Percentiles rank a stretch among this genome's conserved stretches.
phyloP scores from a whole-genome alignment of 139 green algal species.

The Chlorella sp. region DNA sequence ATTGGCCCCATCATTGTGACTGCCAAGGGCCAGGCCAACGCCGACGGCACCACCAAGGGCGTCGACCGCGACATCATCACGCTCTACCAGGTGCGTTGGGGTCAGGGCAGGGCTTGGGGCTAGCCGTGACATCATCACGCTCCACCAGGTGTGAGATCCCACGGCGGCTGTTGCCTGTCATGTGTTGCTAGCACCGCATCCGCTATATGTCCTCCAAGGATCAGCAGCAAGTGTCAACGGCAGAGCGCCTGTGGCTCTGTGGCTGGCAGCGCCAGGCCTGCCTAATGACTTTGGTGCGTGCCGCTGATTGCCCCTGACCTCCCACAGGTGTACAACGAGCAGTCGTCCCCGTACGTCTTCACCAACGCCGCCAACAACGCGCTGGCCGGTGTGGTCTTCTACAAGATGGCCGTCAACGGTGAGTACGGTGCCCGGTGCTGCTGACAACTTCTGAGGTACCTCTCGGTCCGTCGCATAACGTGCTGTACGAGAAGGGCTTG shows the following conservation, averaged over 20 bases:
- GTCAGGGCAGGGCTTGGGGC: background rate
- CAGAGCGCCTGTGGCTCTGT: background rate
- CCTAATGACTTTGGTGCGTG: background rate
- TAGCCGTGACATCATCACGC: background rate
- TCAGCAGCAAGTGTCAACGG: background rate
- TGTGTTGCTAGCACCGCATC: background rate
- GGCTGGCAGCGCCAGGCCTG: background rate
- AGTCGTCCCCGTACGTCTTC: background rate
- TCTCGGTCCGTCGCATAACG: background rate
- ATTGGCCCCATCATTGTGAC: conserved; percentile 52
- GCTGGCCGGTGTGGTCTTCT: background rate
- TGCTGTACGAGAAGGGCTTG: too few relatives aligned
- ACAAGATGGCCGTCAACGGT: conserved; percentile 16
- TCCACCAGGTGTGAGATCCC: background rate
- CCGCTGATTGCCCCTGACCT: background rate
- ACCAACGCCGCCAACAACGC: background rate
- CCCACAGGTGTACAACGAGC: background rate
- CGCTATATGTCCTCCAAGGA: background rate
- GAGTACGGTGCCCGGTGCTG: conserved; percentile 7
- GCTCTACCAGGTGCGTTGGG: conserved; percentile 9
- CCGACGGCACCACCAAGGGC: conserved; percentile 20
- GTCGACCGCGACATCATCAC: conserved; percentile 31
- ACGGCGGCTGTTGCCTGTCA: background rate
- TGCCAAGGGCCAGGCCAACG: conserved; percentile 9
- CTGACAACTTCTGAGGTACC: background rate